Conservation (phyloP, 169 alveolate genomes). For the Babesia microti region DNA sequence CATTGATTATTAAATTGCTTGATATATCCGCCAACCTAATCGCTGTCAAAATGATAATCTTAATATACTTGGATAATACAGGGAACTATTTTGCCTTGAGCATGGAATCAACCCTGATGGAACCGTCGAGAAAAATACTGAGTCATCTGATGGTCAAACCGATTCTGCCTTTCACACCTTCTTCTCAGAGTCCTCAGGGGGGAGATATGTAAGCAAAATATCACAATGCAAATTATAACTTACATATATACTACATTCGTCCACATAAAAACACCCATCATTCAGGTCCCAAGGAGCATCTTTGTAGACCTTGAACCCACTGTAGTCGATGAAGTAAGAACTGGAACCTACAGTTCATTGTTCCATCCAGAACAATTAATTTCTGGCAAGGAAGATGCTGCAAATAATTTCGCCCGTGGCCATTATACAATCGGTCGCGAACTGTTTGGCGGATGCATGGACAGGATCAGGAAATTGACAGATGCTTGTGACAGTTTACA, state of each 20-base stretch:
- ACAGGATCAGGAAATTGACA: conserved; percentile 84
- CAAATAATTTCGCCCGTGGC: conserved; percentile 90
- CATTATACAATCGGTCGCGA: conserved; percentile 86
- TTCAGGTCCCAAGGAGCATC: conserved; percentile 82
- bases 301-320: conserved; percentile 89
- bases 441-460: conserved; percentile 77
- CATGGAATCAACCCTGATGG: conserved; percentile 78
- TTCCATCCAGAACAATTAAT: conserved; percentile 90
- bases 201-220: conserved; percentile 78
- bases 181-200: conserved; percentile 97
- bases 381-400: conserved; percentile 93
- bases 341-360: conserved; percentile 81
- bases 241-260: background rate
- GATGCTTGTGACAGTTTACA: conserved; percentile 89
- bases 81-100: conserved; percentile 73
- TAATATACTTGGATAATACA: background rate
- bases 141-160: conserved; percentile 83
- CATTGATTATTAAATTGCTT: conserved; percentile 2
- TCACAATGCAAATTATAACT: background rate
- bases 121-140: conserved; percentile 53
- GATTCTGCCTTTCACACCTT: conserved; percentile 97
- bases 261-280: background rate
- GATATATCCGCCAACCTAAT: background rate
- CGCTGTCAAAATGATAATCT: background rate
- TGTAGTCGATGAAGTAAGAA: conserved; percentile 86